phyloP scores from a whole-genome alignment of 2,329 filamentous ascomycete species.

The Colletotrichum zoysiae region DNA sequence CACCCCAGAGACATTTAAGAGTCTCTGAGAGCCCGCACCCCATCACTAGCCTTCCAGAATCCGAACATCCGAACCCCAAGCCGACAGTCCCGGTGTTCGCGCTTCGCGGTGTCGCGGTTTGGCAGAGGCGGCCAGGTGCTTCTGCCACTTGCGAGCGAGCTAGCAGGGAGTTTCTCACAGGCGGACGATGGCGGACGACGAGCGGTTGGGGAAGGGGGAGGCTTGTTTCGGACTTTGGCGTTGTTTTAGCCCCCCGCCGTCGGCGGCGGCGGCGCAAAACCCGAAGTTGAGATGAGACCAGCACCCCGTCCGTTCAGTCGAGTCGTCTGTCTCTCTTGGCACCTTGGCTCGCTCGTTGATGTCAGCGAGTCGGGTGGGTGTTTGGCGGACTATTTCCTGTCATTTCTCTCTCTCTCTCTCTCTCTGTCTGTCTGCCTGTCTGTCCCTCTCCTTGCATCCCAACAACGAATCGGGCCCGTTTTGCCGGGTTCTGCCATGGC shows the following conservation, averaged over 20 bases:
- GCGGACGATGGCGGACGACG: background rate
- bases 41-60: background rate
- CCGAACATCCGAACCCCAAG: constrained; percentile 16
- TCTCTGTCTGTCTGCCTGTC: no score
- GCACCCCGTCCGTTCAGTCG: constrained; percentile 12
- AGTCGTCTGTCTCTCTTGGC: background rate
- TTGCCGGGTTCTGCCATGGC: background rate
- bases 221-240: constrained; percentile 32
- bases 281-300: constrained; percentile 37
- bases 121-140: constrained; percentile 2
- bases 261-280: constrained; percentile 29
- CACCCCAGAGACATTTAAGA: constrained; percentile 21
- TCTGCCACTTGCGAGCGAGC: background rate
- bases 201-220: background rate
- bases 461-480: background rate
- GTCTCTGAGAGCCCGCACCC: background rate
- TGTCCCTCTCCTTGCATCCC: background rate
- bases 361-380: background rate
- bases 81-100: constrained; percentile 5
- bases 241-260: background rate
- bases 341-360: no score
- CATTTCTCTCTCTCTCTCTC: background rate
- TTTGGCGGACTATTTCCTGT: background rate
- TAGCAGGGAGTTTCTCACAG: background rate
- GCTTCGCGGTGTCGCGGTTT: constrained; percentile 3